Base-by-base conservation (phyloP, 345 rosid species). In the Iberis pinnata region DNA sequence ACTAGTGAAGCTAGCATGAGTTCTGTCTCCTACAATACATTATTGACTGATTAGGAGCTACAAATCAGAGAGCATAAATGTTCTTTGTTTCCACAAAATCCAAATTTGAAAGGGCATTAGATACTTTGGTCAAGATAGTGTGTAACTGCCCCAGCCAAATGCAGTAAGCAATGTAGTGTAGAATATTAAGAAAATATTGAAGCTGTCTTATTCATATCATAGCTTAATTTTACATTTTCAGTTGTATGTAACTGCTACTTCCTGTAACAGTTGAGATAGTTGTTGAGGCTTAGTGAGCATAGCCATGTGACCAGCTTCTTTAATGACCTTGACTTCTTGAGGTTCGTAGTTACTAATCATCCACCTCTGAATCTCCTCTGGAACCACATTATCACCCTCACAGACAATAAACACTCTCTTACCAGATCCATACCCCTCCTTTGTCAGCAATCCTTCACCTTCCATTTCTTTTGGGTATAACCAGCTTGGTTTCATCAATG, bases 241-340 rank as follows among this genome's bases (percentile, higher is more conserved):
- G 18, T 53, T 47, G 24, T 45, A 67, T 17, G 0, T 53, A 0
- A 7, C 66, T 18, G 67, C 51, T n/a, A 53, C 40, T 32, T 53
- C 52, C 7, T 60, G 56, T 24, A 67, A 18, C 56, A 67, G 56
- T 20, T 47, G 33, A 35, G 71, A 67, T 31, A 67, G 71, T 12
- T 75, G 69, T 10, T 20, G 26, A 9, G 82, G 78, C 48, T 63
- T 73, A 7, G 80, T 75, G 27, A 71, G 20, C 74, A 80, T 75
- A 48, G 60, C 68, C 86, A 75, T 77, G 54, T 77, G 86, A 63
- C 73, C 78, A 9, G 78, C 70, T 33, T 65, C 75, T 5, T 46
- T 24, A 22, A 80, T 71, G 48, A 36, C 56, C 44, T 26, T 63
- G 45, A 75, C 80, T 48, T 80, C 69, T 3, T 80, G 19, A n/a